Percentiles rank a stretch among this genome's conserved stretches.
Conservation (phyloP, 108 stramenopile genomes). For the Pseudonitzschia pungens region DNA sequence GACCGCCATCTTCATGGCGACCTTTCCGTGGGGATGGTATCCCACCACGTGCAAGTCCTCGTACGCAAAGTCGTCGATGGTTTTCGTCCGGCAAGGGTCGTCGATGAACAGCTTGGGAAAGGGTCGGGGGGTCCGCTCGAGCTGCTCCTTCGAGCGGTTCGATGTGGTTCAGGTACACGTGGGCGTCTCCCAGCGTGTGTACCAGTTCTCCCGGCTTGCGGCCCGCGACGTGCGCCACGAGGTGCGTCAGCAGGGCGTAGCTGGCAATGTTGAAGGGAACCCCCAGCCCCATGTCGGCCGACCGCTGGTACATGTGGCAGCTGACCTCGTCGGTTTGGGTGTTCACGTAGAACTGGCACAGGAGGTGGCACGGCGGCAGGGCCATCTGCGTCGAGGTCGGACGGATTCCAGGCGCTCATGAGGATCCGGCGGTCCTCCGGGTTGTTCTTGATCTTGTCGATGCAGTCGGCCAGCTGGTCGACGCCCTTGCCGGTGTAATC, state of each 20-base stretch:
- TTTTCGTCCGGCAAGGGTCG: constrained; percentile 37
- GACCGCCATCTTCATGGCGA: constrained; percentile 99
- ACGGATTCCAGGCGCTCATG: constrained; percentile 98
- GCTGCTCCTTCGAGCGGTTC: constrained; percentile 94
- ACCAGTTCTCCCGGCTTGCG: constrained; percentile 97
- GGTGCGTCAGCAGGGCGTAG: constrained; percentile 93
- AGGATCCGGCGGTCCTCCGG: constrained; percentile 97
- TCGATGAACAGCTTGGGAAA: constrained; percentile 93
- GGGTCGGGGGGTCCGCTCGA: constrained; percentile 86
- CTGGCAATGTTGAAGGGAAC: constrained; percentile 99
- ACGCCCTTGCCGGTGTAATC: constrained; percentile 99
- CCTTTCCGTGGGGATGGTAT: constrained; percentile 91
- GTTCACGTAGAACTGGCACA: constrained; percentile 98
- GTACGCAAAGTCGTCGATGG: constrained; percentile 90
- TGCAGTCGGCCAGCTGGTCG: constrained; percentile 96
- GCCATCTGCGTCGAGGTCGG: constrained; percentile 94
- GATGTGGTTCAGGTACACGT: constrained; percentile 99
- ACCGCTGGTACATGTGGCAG: constrained; percentile 99
- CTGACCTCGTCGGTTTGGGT: constrained; percentile 92
- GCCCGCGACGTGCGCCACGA: constrained; percentile 93
- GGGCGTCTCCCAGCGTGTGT: constrained; percentile 97
- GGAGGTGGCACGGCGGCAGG: constrained; percentile 99
- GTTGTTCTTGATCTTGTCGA: constrained; percentile 93
- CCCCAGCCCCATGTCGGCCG: constrained; percentile 99
- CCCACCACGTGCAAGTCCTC: constrained; percentile 92